Percentiles rank a stretch among this genome's conserved stretches.
Evolutionary conservation across 352 stramenopile genomes (phyloP).

Genomic region (Blastocystis sp.): DNA sequence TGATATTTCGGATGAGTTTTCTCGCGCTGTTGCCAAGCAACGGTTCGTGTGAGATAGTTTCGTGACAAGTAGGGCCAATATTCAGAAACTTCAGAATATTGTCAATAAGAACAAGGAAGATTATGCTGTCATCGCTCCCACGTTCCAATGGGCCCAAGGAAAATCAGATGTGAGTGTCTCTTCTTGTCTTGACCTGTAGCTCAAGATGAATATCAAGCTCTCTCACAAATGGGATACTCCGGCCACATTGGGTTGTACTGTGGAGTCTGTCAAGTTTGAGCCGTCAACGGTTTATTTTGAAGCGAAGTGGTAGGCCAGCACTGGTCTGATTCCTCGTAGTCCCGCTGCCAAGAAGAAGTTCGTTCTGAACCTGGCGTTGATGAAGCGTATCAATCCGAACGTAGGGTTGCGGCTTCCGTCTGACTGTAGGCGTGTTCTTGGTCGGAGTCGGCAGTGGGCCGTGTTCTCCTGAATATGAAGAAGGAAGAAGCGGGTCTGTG

Average conservation of each 20-base stretch:
- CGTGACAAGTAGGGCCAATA: not conserved
- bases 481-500: slow-evolving; percentile 41
- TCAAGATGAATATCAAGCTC: slow-evolving; percentile 60
- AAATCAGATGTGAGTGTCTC: not conserved
- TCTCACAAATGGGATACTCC: slow-evolving; percentile 59
- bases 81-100: slow-evolving; percentile 50
- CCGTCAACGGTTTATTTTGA: slow-evolving; percentile 20
- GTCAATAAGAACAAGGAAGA: slow-evolving; percentile 62
- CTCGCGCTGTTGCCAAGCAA: not conserved
- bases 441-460: slow-evolving; percentile 35
- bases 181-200: not conserved
- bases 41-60: not conserved
- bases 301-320: slow-evolving; percentile 8
- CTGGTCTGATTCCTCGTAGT: not conserved
- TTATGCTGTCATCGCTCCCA: slow-evolving; percentile 9
- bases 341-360: slow-evolving; percentile 59
- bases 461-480: slow-evolving; percentile 39
- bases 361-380: slow-evolving; percentile 21
- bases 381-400: slow-evolving; percentile 26
- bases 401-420: not conserved
- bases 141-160: slow-evolving; percentile 60
- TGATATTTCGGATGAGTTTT: slow-evolving; percentile 51
- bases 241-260: slow-evolving; percentile 25
- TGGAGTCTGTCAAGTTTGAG: slow-evolving; percentile 46
- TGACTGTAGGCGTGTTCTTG: not conserved